Conservation (phyloP, 257 asterid species). For the Gynochthodes officinalis region DNA sequence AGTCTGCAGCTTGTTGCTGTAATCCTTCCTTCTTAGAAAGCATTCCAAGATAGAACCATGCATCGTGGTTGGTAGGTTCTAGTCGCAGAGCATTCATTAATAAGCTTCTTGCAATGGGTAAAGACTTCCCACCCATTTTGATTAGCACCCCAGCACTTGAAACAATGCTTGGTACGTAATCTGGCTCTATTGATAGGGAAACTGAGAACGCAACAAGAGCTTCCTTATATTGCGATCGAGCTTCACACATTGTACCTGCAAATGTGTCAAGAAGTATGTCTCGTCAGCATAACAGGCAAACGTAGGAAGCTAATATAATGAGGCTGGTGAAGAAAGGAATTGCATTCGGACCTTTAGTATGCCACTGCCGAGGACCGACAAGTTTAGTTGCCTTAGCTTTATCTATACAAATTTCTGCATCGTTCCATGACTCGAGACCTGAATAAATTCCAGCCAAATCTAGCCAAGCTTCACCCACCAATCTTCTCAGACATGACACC, state of each 20-base stretch:
- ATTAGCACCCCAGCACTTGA: slow-evolving; percentile 63
- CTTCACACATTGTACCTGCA: slow-evolving; percentile 56
- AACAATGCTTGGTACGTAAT: slow-evolving; percentile 72
- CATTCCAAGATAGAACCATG: slow-evolving; percentile 70
- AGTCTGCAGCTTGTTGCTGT: slow-evolving; percentile 68
- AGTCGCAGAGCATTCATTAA: slow-evolving; percentile 76
- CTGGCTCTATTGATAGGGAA: slow-evolving; percentile 68
- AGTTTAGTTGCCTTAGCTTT: slow-evolving; percentile 43
- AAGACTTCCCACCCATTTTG: slow-evolving; percentile 40
- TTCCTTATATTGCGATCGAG: slow-evolving; percentile 48
- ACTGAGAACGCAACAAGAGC: slow-evolving; percentile 62
- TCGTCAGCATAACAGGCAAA: slow-evolving; percentile 1
- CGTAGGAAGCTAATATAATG: background rate
- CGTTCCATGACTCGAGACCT: slow-evolving; percentile 56
- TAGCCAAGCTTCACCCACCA: slow-evolving; percentile 77
- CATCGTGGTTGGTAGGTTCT: slow-evolving; percentile 73
- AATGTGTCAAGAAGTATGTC: background rate
- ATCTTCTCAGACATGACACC: slow-evolving; percentile 35
- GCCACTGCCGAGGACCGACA: slow-evolving; percentile 71
- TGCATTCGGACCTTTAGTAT: slow-evolving; percentile 52
- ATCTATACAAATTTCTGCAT: slow-evolving; percentile 57
- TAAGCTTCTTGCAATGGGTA: slow-evolving; percentile 68
- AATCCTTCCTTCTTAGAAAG: slow-evolving; percentile 66
- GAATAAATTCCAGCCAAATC: slow-evolving; percentile 81
- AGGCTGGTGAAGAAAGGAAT: slow-evolving; percentile 3